Evolutionary conservation across 108 stramenopile genomes (phyloP).

Genomic region (Stephanodiscus minutulus): DNA sequence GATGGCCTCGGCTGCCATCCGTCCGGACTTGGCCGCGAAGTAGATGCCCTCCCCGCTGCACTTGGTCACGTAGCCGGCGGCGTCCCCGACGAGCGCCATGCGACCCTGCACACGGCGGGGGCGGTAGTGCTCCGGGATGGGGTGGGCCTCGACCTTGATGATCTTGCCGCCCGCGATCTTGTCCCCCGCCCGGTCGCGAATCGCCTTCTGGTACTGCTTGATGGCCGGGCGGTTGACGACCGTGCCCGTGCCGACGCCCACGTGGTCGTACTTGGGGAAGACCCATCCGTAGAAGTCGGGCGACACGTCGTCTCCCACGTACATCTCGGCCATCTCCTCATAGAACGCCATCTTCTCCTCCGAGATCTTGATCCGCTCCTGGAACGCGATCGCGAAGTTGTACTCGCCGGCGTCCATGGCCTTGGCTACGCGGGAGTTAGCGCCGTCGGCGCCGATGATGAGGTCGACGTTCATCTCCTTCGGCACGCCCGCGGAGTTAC

Average conservation of each 20-base stretch:
- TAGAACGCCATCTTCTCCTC: constrained; percentile 97
- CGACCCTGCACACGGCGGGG: constrained; percentile 94
- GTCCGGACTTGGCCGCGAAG: constrained; percentile 97
- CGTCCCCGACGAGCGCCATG: constrained; percentile 96
- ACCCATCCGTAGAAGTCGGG: constrained; percentile 99
- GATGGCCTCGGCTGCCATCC: constrained; percentile 97
- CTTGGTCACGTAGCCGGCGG: constrained; percentile 98
- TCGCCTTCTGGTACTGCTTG: constrained; percentile 99
- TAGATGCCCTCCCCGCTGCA: constrained; percentile 99
- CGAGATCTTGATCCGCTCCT: constrained; percentile 98
- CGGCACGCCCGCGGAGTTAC: constrained; percentile 71
- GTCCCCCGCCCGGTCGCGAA: constrained; percentile 95
- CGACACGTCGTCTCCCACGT: constrained; percentile 98
- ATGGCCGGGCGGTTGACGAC: constrained; percentile 98
- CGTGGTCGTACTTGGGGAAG: constrained; percentile 99
- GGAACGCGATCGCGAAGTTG: constrained; percentile 99
- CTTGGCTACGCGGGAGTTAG: constrained; percentile 98
- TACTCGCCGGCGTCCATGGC: constrained; percentile 97
- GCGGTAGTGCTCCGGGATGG: constrained; percentile 98
- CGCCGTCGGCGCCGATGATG: constrained; percentile 96
- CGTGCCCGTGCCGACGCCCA: constrained; percentile 98
- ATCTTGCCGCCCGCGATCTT: constrained; percentile 98
- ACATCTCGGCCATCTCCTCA: constrained; percentile 98
- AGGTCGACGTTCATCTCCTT: constrained; percentile 89
- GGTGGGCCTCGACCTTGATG: constrained; percentile 99